phyloP scores from a whole-genome alignment of 306 rosid genomes.

The Nissolia schottii region DNA sequence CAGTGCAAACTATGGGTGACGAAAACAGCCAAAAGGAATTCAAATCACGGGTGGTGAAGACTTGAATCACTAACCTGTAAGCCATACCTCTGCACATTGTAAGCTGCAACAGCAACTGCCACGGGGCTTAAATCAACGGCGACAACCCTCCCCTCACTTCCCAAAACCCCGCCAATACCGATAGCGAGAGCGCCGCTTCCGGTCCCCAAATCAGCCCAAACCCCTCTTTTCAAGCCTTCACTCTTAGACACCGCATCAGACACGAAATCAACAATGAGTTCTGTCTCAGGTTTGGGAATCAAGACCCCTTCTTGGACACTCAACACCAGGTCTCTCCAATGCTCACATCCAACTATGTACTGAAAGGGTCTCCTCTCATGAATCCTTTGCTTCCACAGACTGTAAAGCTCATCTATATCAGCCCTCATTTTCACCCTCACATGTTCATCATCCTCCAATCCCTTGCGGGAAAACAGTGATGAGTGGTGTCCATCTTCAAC shows the following conservation, averaged over 20 bases:
- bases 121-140: slow-evolving; percentile 70
- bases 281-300: slow-evolving; percentile 94
- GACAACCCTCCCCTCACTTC: slow-evolving; percentile 43
- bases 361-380: slow-evolving; percentile 78
- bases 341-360: slow-evolving; percentile 89
- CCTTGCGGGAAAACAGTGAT: slow-evolving; percentile 7
- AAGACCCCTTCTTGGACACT: slow-evolving; percentile 84
- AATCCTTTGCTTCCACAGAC: slow-evolving; percentile 74
- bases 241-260: slow-evolving; percentile 38
- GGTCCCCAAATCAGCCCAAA: slow-evolving; percentile 94
- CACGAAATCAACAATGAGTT: slow-evolving; percentile 62
- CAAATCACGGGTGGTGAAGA: neutral
- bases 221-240: slow-evolving; percentile 49
- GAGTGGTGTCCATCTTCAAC: slow-evolving; percentile 35
- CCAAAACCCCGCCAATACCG: slow-evolving; percentile 50
- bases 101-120: slow-evolving; percentile 59
- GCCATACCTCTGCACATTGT: slow-evolving; percentile 74
- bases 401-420: slow-evolving; percentile 55
- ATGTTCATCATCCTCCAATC: neutral
- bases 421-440: slow-evolving; percentile 36
- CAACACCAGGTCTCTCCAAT: slow-evolving; percentile 88
- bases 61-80: slow-evolving; percentile 64
- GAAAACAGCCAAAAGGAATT: neutral
- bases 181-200: slow-evolving; percentile 94
- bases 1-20: too few species aligned